These are phyloP conservation scores for Vigna unguiculata DNA, from an alignment of 306 rosid species.

Conservation along the genomic window DNA sequence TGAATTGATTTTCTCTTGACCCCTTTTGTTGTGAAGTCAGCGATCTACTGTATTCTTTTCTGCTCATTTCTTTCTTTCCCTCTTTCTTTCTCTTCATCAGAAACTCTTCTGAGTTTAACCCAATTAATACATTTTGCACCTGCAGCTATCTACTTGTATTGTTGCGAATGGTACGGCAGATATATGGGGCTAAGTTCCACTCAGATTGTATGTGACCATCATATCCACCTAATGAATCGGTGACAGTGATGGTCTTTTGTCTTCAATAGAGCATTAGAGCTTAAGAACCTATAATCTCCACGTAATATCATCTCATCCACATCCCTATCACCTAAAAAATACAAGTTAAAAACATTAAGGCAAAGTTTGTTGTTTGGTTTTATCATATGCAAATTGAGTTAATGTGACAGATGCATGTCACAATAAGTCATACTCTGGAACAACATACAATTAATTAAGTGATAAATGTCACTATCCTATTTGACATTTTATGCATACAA, in stretches of 20 bases:
- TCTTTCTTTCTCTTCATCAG: slow-evolving; percentile 26
- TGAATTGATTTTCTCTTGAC: not conserved
- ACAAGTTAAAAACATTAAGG: not conserved
- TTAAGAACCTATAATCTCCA: slow-evolving; percentile 54
- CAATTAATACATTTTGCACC: slow-evolving; percentile 46
- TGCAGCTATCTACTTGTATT: slow-evolving; percentile 50
- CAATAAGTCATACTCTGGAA: not conserved
- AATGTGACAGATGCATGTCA: not conserved
- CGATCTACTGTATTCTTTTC: slow-evolving; percentile 15
- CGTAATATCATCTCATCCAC: slow-evolving; percentile 53
- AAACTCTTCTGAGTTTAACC: slow-evolving; percentile 44
- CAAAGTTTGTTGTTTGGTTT: not conserved
- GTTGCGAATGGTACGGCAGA: slow-evolving; percentile 44
- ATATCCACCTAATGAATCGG: slow-evolving; percentile 44
- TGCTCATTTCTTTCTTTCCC: slow-evolving; percentile 23
- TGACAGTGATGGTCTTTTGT: slow-evolving; percentile 54
- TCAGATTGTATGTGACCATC: slow-evolving; percentile 53
- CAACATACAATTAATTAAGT: not conserved
- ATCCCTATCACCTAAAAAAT: slow-evolving; percentile 34
- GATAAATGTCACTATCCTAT: not conserved
- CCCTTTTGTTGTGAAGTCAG: not conserved
- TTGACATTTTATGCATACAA: not conserved
- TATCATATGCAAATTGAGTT: slow-evolving; percentile 14
- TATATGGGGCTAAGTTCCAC: slow-evolving; percentile 47
- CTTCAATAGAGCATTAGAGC: slow-evolving; percentile 51